Base-by-base conservation (phyloP, 805 yeast species). In the Candida patagonica region DNA sequence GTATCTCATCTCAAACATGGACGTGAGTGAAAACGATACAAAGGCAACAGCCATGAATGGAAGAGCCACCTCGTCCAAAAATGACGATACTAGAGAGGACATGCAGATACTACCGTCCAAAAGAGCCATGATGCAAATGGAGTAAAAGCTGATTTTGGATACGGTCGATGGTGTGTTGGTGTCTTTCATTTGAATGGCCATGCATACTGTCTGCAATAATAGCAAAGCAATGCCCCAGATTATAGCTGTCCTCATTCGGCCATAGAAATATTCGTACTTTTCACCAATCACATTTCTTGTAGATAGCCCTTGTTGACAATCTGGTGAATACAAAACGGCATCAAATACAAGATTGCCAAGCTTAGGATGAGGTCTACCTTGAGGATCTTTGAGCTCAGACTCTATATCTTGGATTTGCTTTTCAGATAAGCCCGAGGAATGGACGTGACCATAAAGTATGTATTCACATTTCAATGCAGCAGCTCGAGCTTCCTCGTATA, bases 321-420 rank as follows among this genome's bases (percentile, higher is more conserved):
- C 95, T 0, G 96, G 96, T 0, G 95, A 85, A 53, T 83, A 87
- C 15, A 85, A 43, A 10, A 85, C 46, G 5, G 80, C 86, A 2
- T 69, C 56, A 7, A 88, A 51, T 24, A 61, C 62, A 13, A 88
- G 47, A 0, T 58, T 51, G 0, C 96, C 96, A 4, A 79, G 54
- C 1, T 53, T 43, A 13, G 71, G 68, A 12, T 78, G 70, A 1
- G 96, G 96, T 44, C 82, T 65, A 0, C 96, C 96, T n/a, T 72
- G 54, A 1, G 96, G 96, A 45, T 70, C 65, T 8, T 49, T 55
- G 16, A 87, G 60, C 56, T 88, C 97, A 26, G 74, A 70, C 49
- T 88, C 96, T 23, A 88, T 75, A 35, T 63, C 62, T 31, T 65
- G 53, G 42, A 86, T 54, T 45, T 86, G 77, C 6, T 67, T 65